Evolutionary conservation across 2,329 filamentous ascomycete genomes (phyloP).

Genomic region (Sclerotiophoma versabilis): DNA sequence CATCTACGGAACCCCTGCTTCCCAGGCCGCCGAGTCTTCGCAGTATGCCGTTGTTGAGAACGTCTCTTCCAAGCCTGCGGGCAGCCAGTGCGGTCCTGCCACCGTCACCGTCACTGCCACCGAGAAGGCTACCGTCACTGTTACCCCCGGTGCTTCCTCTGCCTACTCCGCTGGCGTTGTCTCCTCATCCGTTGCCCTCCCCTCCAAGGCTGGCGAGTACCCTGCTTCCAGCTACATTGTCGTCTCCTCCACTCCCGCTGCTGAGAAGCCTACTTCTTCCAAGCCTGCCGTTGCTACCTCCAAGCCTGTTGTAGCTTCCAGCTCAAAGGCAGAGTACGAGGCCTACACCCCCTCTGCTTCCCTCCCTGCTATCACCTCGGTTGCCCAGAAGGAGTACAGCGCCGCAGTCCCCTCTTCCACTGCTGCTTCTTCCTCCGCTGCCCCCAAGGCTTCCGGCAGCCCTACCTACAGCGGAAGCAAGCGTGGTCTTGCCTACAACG

Average conservation of each 20-base stretch:
- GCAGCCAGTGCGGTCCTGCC: conserved; percentile 33
- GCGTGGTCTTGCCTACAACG: conserved; percentile 75
- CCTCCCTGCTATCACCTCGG: conserved; percentile 10
- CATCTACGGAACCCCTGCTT: conserved; percentile 27
- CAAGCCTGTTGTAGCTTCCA: conserved; percentile 15
- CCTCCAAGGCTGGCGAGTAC: conserved; percentile 21
- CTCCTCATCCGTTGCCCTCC: conserved; percentile 21
- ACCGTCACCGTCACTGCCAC: conserved; percentile 51
- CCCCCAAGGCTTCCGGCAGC: conserved; percentile 29
- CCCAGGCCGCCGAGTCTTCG: too few species aligned
- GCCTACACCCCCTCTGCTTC: conserved; percentile 17
- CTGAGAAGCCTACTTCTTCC: conserved; percentile 15
- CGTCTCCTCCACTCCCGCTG: conserved; percentile 20
- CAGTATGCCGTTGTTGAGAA: conserved; percentile 31
- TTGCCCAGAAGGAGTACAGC: conserved; percentile 19
- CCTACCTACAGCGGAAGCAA: conserved; percentile 55
- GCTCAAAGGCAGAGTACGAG: conserved; percentile 26
- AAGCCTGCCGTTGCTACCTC: conserved; percentile 21
- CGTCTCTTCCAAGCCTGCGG: conserved; percentile 25
- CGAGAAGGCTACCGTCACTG: conserved; percentile 52
- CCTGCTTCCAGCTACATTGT: conserved; percentile 16
- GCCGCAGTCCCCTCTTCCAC: conserved; percentile 14
- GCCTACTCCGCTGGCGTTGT: conserved; percentile 17
- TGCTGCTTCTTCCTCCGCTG: conserved; percentile 25
- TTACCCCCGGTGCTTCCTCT: conserved; percentile 34